Conservation (phyloP, 2,329 filamentous ascomycete genomes). For the Allantophomopsis lycopodina region DNA sequence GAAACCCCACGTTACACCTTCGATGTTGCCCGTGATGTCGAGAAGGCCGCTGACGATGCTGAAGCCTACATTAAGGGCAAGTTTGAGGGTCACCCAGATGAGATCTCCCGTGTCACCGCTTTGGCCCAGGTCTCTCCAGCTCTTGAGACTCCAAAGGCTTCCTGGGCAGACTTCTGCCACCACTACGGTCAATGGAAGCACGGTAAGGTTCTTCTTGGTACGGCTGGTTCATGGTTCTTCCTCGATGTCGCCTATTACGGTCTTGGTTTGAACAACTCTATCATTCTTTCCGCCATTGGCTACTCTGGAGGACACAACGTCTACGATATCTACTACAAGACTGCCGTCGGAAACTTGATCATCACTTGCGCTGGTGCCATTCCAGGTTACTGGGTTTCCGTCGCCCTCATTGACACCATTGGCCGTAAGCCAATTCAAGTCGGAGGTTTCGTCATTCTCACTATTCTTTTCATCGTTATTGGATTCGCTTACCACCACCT, state of each 20-base stretch:
- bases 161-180: slow-evolving; percentile 54
- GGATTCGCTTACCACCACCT: slow-evolving; percentile 41
- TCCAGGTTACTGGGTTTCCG: slow-evolving; percentile 67
- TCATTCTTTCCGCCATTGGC: slow-evolving; percentile 59
- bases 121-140: slow-evolving; percentile 36
- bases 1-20: slow-evolving; percentile 85
- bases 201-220: slow-evolving; percentile 60
- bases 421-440: slow-evolving; percentile 66
- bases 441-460: slow-evolving; percentile 43
- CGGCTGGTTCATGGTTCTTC: slow-evolving; percentile 74
- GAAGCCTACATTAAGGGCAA: slow-evolving; percentile 61
- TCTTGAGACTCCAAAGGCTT: slow-evolving; percentile 55
- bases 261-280: slow-evolving; percentile 58
- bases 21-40: slow-evolving; percentile 61
- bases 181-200: slow-evolving; percentile 64
- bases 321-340: slow-evolving; percentile 58
- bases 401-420: slow-evolving; percentile 57
- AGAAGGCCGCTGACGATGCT: slow-evolving; percentile 60
- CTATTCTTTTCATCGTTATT: slow-evolving; percentile 43
- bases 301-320: slow-evolving; percentile 48
- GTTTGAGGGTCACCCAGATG: slow-evolving; percentile 48
- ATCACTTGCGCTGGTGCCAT: slow-evolving; percentile 65
- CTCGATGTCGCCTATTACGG: slow-evolving; percentile 52
- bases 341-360: slow-evolving; percentile 64
- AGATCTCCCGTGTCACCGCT: slow-evolving; percentile 46